phyloP scores from a whole-genome alignment of 1,284 basidiomycete species.

The Schizophyllum commune region DNA sequence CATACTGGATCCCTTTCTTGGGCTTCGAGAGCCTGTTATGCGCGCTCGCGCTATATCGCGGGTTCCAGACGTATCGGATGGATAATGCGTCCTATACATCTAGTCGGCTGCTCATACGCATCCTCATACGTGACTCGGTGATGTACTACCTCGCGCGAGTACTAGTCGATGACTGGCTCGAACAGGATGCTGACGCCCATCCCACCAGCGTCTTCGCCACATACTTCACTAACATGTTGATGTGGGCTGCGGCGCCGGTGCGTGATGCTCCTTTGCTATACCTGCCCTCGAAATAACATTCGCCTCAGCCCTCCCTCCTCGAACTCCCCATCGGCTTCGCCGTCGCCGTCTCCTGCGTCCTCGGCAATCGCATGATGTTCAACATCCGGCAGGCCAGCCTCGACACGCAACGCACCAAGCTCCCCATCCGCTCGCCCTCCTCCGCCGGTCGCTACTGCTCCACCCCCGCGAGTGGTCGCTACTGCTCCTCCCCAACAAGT shows the following conservation, averaged over 20 bases:
- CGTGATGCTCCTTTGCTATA: conserved; percentile 14
- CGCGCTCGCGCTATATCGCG: conserved; percentile 38
- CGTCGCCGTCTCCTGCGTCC: conserved; percentile 47
- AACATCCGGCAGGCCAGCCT: conserved; percentile 41
- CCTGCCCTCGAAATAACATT: neutral
- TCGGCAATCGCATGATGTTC: conserved; percentile 46
- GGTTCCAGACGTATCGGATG: conserved; percentile 33
- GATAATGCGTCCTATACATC: conserved; percentile 30
- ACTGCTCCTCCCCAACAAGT: too few relatives aligned
- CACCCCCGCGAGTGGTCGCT: too few relatives aligned
- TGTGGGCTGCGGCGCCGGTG: conserved; percentile 42
- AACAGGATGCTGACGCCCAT: conserved; percentile 1
- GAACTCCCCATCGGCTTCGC: conserved; percentile 52
- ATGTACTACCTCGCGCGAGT: conserved; percentile 47
- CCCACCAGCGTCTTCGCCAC: conserved; percentile 46
- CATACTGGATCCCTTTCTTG: conserved; percentile 54
- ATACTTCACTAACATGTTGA: conserved; percentile 43
- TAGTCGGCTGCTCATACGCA: conserved; percentile 36
- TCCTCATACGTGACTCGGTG: conserved; percentile 48
- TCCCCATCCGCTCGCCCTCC: too few relatives aligned
- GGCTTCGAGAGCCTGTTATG: conserved; percentile 45
- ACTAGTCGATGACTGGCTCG: neutral
- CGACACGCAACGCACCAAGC: conserved; percentile 19
- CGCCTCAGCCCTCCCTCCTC: conserved; percentile 24
- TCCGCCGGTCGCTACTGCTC: too few relatives aligned